A percentile compares a stretch with the other conserved stretches of the same genome.
Evolutionary conservation across 352 stramenopile species (phyloP).

Genomic region (Plasmopara viticola): DNA sequence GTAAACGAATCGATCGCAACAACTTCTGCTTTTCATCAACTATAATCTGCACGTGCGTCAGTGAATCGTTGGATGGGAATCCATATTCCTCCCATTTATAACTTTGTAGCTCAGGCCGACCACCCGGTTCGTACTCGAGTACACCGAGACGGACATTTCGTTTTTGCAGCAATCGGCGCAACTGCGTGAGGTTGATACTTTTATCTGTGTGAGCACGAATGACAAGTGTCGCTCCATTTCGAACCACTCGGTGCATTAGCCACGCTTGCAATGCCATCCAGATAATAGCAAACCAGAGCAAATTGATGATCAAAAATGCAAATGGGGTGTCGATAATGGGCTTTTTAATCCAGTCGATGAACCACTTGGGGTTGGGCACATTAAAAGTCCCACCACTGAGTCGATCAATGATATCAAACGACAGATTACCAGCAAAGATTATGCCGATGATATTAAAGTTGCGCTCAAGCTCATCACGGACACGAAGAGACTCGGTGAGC

Average conservation of each 20-base stretch:
- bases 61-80: constrained; percentile 81
- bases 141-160: constrained; percentile 26
- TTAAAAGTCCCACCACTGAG: constrained; percentile 90
- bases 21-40: constrained; percentile 58
- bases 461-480: constrained; percentile 44
- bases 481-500: constrained; percentile 69
- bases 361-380: constrained; percentile 84
- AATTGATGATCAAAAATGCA: constrained; percentile 80
- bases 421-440: constrained; percentile 90
- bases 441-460: constrained; percentile 87
- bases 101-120: constrained; percentile 56
- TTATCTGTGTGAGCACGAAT: constrained; percentile 78
- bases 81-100: constrained; percentile 74
- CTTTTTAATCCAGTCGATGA: constrained; percentile 67
- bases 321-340: constrained; percentile 50
- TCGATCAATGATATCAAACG: constrained; percentile 93
- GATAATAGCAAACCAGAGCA: constrained; percentile 56
- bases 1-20: constrained; percentile 53
- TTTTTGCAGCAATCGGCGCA: constrained; percentile 38
- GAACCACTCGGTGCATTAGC: constrained; percentile 35
- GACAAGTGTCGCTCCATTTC: constrained; percentile 83
- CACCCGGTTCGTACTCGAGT: constrained; percentile 34
- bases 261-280: constrained; percentile 53
- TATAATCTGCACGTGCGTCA: constrained; percentile 80
- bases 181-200: constrained; percentile 39